Base-by-base conservation (phyloP, 768 basidiomycete genomes). In the Tylopilus plumbeoviolaceoides region DNA sequence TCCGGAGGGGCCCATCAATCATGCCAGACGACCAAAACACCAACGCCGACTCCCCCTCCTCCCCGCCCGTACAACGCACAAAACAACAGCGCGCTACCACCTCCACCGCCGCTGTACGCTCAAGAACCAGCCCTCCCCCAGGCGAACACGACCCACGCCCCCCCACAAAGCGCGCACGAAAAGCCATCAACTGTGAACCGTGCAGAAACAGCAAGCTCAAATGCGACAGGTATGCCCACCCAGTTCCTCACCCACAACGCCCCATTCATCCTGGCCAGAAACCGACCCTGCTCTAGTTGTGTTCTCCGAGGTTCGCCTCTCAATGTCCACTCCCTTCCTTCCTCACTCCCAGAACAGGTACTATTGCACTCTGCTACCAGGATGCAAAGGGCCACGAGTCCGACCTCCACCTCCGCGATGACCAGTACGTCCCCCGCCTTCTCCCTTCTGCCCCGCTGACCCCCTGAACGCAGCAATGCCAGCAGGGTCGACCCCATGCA, bases 171-270 rank as follows among this genome's bases (percentile, higher is more conserved):
- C 84, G 90, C 43, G 86, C 90, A 0, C 77, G 90, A 54, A 91
- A 91, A 65, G 89, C 90, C 17, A 90, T 92, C 60, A 92, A 92
- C 72, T 92, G 90, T 64, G 89, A 90, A 61, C 90, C 90, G 3
- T 92, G 90, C 73, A 78, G 90, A 64, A 86, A 84, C 61, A 88
- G 85, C 76, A 90, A 91, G 72, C 81, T 91, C 61, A 91, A 92
- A 72, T 92, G 90, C 74, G 90, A 92, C 70, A 84, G 89, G 89
- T 87, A 25, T 33, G n/a, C 21, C 31, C 5, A 20, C n/a, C 51
- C 18, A 18, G 14, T 21, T 25, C n/a, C 12, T 28, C 21, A 3
- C 14, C 12, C 6, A 25, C 5, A 3, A 15, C 28, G 11, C 21
- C 40, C 1, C 1, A 15, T 39, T 33, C 51, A 51, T 53, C 39